phyloP scores from a whole-genome alignment of 768 basidiomycete genomes.

The Serendipita sp. region DNA sequence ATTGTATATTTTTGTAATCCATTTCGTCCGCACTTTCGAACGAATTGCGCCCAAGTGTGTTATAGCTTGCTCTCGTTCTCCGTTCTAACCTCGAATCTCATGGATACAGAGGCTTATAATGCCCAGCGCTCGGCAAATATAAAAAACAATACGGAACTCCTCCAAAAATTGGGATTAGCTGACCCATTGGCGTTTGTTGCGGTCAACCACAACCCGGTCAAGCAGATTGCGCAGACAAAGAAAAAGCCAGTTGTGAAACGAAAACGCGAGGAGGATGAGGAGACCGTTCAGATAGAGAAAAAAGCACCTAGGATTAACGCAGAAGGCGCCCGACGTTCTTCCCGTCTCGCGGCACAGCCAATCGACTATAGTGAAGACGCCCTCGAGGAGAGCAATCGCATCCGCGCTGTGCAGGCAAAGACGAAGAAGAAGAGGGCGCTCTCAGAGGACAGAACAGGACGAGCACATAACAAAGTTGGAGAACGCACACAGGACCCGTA shows the following conservation, averaged over 20 bases:
- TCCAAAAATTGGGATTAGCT: slow-evolving; percentile 2
- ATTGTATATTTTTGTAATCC: not conserved
- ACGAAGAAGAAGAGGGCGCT: not conserved
- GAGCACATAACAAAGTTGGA: slow-evolving; percentile 15
- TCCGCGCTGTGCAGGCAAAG: slow-evolving; percentile 12
- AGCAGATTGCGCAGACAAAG: slow-evolving; percentile 6
- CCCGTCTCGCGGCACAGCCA: slow-evolving; percentile 35
- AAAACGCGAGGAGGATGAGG: slow-evolving; percentile 1
- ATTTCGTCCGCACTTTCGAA: too few relatives aligned
- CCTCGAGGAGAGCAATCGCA: not conserved
- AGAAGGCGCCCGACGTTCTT: slow-evolving; percentile 39
- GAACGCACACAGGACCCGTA: slow-evolving; percentile 20
- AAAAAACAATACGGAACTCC: slow-evolving; percentile 2
- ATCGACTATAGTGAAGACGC: slow-evolving; percentile 19
- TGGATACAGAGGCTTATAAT: not conserved
- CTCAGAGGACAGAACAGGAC: not conserved
- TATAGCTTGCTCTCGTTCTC: too few relatives aligned
- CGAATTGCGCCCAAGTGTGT: too few relatives aligned
- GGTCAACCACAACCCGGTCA: too few relatives aligned
- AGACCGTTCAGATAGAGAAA: not conserved
- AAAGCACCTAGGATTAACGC: slow-evolving; percentile 6
- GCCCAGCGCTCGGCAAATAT: slow-evolving; percentile 4
- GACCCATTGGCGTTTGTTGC: too few relatives aligned
- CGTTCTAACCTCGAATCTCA: too few relatives aligned
- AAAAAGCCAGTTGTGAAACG: not conserved